Conservation (phyloP, 1,284 basidiomycete genomes). For the Anthracocystis panici-leucophaei region DNA sequence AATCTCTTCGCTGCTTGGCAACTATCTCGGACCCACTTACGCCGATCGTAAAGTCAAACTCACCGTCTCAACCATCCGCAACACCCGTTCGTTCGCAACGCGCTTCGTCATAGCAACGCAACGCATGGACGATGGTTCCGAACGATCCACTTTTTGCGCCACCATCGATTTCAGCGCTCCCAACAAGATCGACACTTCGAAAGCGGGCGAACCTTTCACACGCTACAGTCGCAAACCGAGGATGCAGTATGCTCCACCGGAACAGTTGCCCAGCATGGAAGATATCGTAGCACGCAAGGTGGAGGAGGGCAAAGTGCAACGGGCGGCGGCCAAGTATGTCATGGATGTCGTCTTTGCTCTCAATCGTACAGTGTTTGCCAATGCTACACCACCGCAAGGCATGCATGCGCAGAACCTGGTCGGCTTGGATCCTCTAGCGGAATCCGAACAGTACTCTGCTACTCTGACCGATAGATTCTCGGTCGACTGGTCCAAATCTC, state of each 20-base stretch:
- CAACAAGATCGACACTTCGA: conserved; percentile 30
- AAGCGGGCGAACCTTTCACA: conserved; percentile 30
- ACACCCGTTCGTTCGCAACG: conserved; percentile 59
- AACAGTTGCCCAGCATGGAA: conserved; percentile 21
- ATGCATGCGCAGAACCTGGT: conserved; percentile 33
- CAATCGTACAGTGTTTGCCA: conserved; percentile 12
- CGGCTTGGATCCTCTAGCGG: conserved; percentile 26
- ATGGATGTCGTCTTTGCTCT: conserved; percentile 41
- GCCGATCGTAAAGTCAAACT: conserved; percentile 49
- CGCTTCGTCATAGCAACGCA: conserved; percentile 54
- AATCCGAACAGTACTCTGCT: conserved; percentile 29
- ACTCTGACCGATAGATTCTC: conserved; percentile 32
- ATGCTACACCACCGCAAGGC: conserved; percentile 24
- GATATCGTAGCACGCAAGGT: conserved; percentile 36
- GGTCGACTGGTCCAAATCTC: conserved; percentile 48
- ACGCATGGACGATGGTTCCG: conserved; percentile 30
- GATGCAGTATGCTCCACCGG: conserved; percentile 25
- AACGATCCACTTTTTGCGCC: conserved; percentile 45
- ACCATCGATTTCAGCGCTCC: conserved; percentile 56
- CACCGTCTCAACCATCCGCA: conserved; percentile 44
- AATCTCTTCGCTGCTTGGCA: conserved; percentile 57
- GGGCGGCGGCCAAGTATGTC: conserved; percentile 18
- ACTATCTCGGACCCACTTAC: conserved; percentile 56
- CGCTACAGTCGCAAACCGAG: conserved; percentile 40
- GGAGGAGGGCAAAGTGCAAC: conserved; percentile 31